Conservation (phyloP, 2,329 filamentous ascomycete genomes). For the Penicillium corylophilum region DNA sequence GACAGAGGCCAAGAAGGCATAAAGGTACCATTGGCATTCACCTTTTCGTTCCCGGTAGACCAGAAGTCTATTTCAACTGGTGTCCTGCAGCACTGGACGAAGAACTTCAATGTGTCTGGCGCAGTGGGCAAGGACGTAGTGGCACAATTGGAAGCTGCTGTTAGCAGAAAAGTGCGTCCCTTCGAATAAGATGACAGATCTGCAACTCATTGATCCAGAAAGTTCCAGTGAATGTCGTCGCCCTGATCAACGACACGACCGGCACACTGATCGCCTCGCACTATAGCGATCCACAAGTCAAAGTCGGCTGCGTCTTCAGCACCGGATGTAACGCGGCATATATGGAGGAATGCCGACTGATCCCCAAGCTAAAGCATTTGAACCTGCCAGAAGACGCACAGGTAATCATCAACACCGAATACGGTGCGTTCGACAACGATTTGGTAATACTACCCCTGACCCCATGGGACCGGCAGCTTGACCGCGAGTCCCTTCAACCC, state of each 20-base stretch:
- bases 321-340: conserved; percentile 95
- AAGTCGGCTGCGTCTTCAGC: conserved; percentile 91
- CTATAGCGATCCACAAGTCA: conserved; percentile 82
- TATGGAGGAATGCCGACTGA: conserved; percentile 80
- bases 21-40: conserved; percentile 75
- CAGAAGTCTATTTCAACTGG: conserved; percentile 84
- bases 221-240: conserved; percentile 79
- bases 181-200: background rate
- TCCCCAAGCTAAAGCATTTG: conserved; percentile 82
- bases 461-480: conserved; percentile 67
- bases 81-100: conserved; percentile 85
- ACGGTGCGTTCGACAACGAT: conserved; percentile 89
- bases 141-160: conserved; percentile 72
- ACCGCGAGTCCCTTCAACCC: conserved; percentile 82
- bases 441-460: conserved; percentile 67
- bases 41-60: conserved; percentile 84
- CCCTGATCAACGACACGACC: conserved; percentile 90
- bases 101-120: conserved; percentile 84
- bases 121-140: conserved; percentile 85
- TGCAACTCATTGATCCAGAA: conserved; percentile 49
- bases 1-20: conserved; percentile 49
- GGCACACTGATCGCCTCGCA: conserved; percentile 89
- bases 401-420: conserved; percentile 93
- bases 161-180: conserved; percentile 58
- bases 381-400: conserved; percentile 71